Conservation (phyloP, 2,329 filamentous ascomycete genomes). For the Hypomyces perniciosus region DNA sequence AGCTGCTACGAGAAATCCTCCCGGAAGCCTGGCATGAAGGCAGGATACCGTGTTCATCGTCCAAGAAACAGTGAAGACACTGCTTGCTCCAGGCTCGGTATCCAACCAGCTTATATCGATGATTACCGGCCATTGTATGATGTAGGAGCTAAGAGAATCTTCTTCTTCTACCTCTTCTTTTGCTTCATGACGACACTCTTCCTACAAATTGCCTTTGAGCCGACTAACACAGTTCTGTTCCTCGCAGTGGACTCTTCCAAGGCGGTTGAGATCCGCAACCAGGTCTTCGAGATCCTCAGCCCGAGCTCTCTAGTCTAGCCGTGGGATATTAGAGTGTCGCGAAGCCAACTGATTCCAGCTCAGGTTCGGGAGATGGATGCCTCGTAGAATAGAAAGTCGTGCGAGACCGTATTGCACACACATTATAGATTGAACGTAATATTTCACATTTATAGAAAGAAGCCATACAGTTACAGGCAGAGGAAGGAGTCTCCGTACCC, state of each 20-base stretch:
- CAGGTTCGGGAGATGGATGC: background rate
- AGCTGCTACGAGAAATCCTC: background rate
- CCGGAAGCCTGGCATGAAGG: background rate
- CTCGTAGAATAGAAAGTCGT: no score
- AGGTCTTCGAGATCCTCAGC: conserved; percentile 6
- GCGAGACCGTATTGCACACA: no score
- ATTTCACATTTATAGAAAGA: no score
- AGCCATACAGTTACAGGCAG: no score
- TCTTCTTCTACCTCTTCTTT: background rate
- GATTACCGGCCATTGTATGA: background rate
- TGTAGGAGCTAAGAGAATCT: background rate
- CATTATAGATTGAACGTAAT: no score
- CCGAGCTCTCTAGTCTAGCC: background rate
- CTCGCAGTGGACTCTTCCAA: conserved; percentile 3
- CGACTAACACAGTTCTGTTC: background rate
- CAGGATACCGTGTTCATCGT: background rate
- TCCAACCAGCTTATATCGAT: background rate
- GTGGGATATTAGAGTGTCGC: background rate
- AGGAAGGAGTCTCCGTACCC: no score
- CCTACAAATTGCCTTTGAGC: background rate
- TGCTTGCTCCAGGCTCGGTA: background rate
- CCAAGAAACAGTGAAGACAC: background rate
- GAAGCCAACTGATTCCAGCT: background rate
- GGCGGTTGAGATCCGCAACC: conserved; percentile 5
- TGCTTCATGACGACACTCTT: background rate